Base-by-base conservation (phyloP, 768 basidiomycete species). In the Tulasnella sp. region DNA sequence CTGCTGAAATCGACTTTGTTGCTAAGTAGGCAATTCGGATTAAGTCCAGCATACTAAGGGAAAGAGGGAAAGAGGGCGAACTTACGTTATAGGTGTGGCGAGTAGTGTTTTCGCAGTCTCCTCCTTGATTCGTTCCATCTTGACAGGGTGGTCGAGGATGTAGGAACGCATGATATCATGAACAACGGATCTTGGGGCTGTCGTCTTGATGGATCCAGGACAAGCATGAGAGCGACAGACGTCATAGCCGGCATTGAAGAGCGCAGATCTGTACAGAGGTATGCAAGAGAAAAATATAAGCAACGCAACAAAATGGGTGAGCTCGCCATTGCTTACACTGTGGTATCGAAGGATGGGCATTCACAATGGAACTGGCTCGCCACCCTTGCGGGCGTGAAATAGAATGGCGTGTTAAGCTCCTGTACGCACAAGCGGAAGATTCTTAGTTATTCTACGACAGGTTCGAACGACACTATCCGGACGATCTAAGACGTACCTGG, bases 161-260 rank as follows among this genome's bases (percentile, higher is more conserved):
- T 85, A 95, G n/a, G 81, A 82, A 3, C 94, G 81, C 68, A 84
- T 85, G 51, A 96, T 74, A 66, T 95, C 93, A 67, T 88, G 82
- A 7, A 98, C 70, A 62, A 84, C 83, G 26, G 73, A 67, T 32
- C 81, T 76, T 2, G 84, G 75, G 2, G 91, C 95, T 19, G 82
- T 78, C 17, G 96, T 96, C 75, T 98, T 98, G 59, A 99, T 70
- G 7, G 92, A 94, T 0, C 96, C 96, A 3, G 90, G 71, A 19
- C 77, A 77, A 0, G 94, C 91, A 71, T 98, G 96, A 0, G 95
- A 95, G 11, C 95, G 84, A 8, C 95, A 95, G 41, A 96, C 78
- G 51, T 77, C 72, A 72, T 91, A 80, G 8, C 90, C 89, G 8
- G 81, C 89, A 67, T 98, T 83, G 15, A 98, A 78, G 29, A 98